Conservation (phyloP, 129 eudicot species). For the Escallonia herrerae region DNA sequence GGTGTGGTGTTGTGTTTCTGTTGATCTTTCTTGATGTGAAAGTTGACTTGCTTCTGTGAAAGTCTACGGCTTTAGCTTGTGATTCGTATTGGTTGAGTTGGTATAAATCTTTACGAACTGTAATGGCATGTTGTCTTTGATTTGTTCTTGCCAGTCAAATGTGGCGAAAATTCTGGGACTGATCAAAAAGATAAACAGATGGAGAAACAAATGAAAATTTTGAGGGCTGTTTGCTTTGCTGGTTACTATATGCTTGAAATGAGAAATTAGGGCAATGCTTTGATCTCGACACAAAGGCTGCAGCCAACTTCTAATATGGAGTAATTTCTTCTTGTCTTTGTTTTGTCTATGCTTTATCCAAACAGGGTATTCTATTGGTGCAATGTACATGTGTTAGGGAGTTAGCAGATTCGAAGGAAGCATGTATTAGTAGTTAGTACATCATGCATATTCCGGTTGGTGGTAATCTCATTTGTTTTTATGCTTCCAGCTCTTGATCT, state of each 20-base stretch:
- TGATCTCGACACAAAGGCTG: background rate
- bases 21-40: background rate
- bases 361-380: background rate
- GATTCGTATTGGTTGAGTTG: background rate
- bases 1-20: background rate
- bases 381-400: no score
- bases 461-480: no score
- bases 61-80: background rate
- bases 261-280: background rate
- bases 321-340: background rate
- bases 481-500: no score
- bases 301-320: background rate
- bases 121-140: background rate
- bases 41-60: conserved; percentile 4
- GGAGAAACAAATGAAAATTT: conserved; percentile 23
- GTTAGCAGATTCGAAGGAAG: no score
- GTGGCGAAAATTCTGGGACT: background rate
- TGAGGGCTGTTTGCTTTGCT: conserved; percentile 18
- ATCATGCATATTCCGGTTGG: no score
- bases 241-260: background rate
- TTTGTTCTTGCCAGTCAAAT: background rate
- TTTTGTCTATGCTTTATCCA: background rate
- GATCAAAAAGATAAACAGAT: conserved; percentile 12
- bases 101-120: no score
- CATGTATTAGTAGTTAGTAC: no score